phyloP scores from a whole-genome alignment of 306 rosid species.

The Lathyrus aphaca region DNA sequence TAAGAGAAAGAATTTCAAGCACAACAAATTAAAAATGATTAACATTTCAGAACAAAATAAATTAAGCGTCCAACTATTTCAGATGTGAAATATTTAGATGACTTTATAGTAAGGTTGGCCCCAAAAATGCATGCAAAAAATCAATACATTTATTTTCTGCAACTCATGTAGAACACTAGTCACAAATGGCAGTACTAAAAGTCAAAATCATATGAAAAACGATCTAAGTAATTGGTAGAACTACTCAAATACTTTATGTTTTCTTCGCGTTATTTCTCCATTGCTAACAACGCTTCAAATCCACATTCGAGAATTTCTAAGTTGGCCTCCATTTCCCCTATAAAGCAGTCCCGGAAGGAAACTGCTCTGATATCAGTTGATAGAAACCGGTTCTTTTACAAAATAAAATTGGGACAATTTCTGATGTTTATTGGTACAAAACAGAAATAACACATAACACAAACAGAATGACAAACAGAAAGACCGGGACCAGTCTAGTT shows the following conservation, averaged over 20 bases:
- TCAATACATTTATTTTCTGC: conserved; percentile 17
- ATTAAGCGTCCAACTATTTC: conserved; percentile 8
- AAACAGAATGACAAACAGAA: too few species aligned
- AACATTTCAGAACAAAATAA: conserved; percentile 15
- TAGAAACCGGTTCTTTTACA: too few species aligned
- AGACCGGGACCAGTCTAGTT: too few species aligned
- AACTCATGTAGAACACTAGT: conserved; percentile 9
- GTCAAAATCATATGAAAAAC: background rate
- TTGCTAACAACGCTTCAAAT: too few species aligned
- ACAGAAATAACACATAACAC: too few species aligned
- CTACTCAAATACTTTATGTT: background rate
- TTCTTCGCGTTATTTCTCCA: too few species aligned
- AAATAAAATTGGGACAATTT: too few species aligned
- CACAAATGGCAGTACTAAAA: background rate
- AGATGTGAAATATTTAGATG: conserved; percentile 24
- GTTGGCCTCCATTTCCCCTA: too few species aligned
- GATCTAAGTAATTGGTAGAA: background rate
- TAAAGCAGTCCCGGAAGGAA: too few species aligned
- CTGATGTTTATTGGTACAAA: too few species aligned
- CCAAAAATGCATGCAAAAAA: conserved; percentile 12
- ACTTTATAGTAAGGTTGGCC: background rate
- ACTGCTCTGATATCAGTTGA: too few species aligned
- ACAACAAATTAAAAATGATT: conserved; percentile 12
- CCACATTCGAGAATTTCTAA: too few species aligned
- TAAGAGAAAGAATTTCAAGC: conserved; percentile 11